A percentile compares a stretch with the other conserved stretches of the same genome.
Conservation (phyloP, 192 early-diverging fungal species). For the Coemansia sp. region DNA sequence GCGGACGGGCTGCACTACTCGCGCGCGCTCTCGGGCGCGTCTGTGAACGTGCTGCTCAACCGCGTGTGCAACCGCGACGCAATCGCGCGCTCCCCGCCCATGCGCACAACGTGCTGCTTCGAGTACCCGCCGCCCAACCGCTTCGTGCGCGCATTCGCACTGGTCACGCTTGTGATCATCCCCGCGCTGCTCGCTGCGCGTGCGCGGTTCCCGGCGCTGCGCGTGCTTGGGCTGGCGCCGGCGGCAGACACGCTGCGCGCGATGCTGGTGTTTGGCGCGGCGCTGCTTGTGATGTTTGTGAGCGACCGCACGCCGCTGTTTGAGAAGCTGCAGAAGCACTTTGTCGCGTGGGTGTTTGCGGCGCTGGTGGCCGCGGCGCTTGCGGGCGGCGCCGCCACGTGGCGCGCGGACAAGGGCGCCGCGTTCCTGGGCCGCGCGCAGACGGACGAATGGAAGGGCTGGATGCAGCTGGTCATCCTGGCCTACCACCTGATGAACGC, state of each 20-base stretch:
- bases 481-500: constrained; percentile 74
- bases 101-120: constrained; percentile 62
- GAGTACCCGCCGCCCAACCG: constrained; percentile 51
- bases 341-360: constrained; percentile 45
- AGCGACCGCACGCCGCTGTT: constrained; percentile 70
- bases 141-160: constrained; percentile 42
- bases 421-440: constrained; percentile 73
- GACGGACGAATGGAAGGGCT: constrained; percentile 86
- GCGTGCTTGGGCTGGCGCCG: constrained; percentile 24
- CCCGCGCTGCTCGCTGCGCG: constrained; percentile 5
- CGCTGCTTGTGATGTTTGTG: constrained; percentile 61
- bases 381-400: constrained; percentile 43
- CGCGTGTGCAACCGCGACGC: constrained; percentile 58
- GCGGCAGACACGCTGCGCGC: constrained; percentile 42
- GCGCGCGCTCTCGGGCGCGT: constrained; percentile 41
- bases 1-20: constrained; percentile 73
- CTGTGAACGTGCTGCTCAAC: constrained; percentile 62
- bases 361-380: constrained; percentile 44
- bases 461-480: constrained; percentile 77
- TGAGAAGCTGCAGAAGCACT: constrained; percentile 66
- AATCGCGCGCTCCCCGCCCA: constrained; percentile 50
- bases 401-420: constrained; percentile 25
- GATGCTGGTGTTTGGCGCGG: constrained; percentile 53
- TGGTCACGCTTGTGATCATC: constrained; percentile 17
- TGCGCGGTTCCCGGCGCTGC: not conserved